Evolutionary conservation across 139 green algal genomes (phyloP), one percentile per base, ranked within the genome.

Genomic region (Tetratostichococcus sp.): DNA sequence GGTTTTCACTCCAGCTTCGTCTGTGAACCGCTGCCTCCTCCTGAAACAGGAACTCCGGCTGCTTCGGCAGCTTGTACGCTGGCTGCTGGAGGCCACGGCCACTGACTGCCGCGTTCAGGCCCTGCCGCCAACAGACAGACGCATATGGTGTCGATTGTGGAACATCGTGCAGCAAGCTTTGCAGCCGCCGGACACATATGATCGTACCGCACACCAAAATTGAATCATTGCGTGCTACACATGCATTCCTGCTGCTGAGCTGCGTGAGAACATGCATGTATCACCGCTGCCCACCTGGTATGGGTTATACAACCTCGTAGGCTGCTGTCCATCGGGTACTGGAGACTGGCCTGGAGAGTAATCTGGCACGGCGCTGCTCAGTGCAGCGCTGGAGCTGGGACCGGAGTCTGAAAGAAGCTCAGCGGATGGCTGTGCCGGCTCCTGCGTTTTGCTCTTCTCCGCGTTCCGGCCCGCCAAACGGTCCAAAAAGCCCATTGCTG

Each of bases 21-120:
- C 83, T 72, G 50, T 89, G 82, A 5, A 92, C 89, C 0, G 82
- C 74, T 25, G 89, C 89, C 71, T 97, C 92, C 72, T 97, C 93
- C 59, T 84, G 85, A 59, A 97, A 97, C 28, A 97, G 81, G 65
- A 96, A 97, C 82, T 97, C 91, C 6, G 92, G 89, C 50, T 89
- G 85, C 35, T 89, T 74, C 1, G 91, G 87, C 30, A 95, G 67
- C 25, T 43, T 75, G 32, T 70, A 80, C 8, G 22, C 43, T 14
- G 25, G 35, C 14, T 17, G 22, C 26, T 19, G 31, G n/a, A 69
- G 35, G 1, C 69, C 72, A 5, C 75, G 69, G 4, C 67, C 65
- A 33, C 80, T 79, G n/a, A 82, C 11, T 0, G 78, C 77, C 2
- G 69, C 62, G 21, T 33, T 67, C 42, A 77, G 39, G 58, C 87